Evolutionary conservation across 257 asterid genomes (phyloP).

Genomic region (Primulina tabacum): DNA sequence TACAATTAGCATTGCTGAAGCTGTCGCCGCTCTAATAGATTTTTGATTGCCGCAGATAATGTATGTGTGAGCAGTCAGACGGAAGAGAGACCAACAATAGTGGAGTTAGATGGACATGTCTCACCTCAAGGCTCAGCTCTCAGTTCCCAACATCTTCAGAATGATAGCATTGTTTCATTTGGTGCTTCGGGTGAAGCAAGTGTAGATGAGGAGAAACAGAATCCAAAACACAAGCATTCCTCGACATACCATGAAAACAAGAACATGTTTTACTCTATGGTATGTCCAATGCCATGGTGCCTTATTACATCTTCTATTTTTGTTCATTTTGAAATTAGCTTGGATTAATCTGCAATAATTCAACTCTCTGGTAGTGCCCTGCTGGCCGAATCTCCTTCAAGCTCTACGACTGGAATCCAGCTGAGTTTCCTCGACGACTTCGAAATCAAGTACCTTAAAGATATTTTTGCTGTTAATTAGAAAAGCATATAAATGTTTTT

Average conservation of each 20-base stretch:
- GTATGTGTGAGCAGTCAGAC: slow-evolving; percentile 41
- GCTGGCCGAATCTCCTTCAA: slow-evolving; percentile 92
- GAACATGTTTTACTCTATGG: slow-evolving; percentile 66
- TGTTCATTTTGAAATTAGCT: slow-evolving; percentile 11
- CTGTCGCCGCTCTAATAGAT: slow-evolving; percentile 19
- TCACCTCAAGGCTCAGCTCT: slow-evolving; percentile 40
- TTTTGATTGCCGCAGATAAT: slow-evolving; percentile 42
- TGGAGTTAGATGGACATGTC: slow-evolving; percentile 58
- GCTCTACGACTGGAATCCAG: slow-evolving; percentile 99
- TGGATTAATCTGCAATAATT: slow-evolving; percentile 20
- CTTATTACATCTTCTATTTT: slow-evolving; percentile 18
- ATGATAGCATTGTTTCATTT: slow-evolving; percentile 43
- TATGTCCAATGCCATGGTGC: slow-evolving; percentile 28
- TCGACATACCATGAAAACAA: slow-evolving; percentile 59
- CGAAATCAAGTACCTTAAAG: slow-evolving; percentile 84
- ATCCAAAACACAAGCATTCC: slow-evolving; percentile 38
- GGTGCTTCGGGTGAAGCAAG: slow-evolving; percentile 29
- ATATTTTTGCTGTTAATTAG: slow-evolving; percentile 64
- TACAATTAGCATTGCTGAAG: background rate
- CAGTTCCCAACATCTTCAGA: slow-evolving; percentile 50
- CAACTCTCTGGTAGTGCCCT: slow-evolving; percentile 57
- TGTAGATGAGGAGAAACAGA: slow-evolving; percentile 40
- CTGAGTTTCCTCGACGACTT: slow-evolving; percentile 86
- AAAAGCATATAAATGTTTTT: no score
- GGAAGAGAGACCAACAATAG: slow-evolving; percentile 42